Evolutionary conservation across 176 grass and related monocot species (phyloP).

Genomic region (Cenchrus americanus): DNA sequence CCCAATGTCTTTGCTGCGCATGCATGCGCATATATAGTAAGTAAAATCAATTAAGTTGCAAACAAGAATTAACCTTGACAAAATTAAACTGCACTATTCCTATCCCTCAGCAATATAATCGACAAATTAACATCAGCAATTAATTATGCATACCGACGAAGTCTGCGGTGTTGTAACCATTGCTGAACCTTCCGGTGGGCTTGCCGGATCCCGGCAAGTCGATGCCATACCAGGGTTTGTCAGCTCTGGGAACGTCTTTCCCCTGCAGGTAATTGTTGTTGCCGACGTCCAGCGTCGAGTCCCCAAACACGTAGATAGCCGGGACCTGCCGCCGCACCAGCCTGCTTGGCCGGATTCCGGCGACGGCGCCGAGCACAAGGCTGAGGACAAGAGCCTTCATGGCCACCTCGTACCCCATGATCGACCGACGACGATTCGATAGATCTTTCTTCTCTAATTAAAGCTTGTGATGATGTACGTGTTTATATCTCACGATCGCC

Average conservation of each 20-base stretch:
- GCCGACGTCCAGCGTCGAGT: conserved; percentile 53
- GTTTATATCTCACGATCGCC: too few relatives aligned
- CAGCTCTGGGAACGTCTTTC: conserved; percentile 28
- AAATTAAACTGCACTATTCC: too few relatives aligned
- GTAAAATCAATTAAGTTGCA: not conserved
- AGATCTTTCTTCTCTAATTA: too few relatives aligned
- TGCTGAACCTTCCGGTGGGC: conserved; percentile 68
- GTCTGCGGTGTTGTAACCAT: conserved; percentile 58
- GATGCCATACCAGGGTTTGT: conserved; percentile 53
- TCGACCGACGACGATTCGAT: not conserved
- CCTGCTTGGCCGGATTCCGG: not conserved
- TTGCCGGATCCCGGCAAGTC: conserved; percentile 40
- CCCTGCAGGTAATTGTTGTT: conserved; percentile 55
- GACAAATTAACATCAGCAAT: too few relatives aligned
- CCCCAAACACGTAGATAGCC: conserved; percentile 53
- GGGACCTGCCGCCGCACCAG: conserved; percentile 2
- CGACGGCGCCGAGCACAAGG: not conserved
- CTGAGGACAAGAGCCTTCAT: conserved; percentile 30
- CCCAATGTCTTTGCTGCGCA: conserved; percentile 45
- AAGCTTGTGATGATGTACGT: too few relatives aligned
- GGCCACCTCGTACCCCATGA: not conserved
- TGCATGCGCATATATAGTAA: too few relatives aligned
- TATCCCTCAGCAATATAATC: too few relatives aligned
- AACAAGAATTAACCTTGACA: too few relatives aligned
- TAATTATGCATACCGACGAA: conserved; percentile 36